Evolutionary conservation across 2,329 filamentous ascomycete genomes (phyloP), one percentile per base, ranked within the genome.

Genomic region (Phyllosticta citribraziliensis): DNA sequence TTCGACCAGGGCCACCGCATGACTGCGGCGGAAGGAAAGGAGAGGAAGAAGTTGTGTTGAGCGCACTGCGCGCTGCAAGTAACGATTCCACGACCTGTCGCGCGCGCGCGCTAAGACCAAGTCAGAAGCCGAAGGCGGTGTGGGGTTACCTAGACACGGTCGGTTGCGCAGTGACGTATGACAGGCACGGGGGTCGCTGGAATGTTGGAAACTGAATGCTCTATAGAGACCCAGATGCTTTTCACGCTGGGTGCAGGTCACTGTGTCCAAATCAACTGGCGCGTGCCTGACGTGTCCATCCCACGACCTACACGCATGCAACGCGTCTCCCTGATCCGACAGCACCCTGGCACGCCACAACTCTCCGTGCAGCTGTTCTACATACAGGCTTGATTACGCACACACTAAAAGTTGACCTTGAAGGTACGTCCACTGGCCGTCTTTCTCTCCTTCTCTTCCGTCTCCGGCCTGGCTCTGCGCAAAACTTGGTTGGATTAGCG

Each of bases 401-500:
- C 24, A 55, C n/a, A 12, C 54, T 55, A 62, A 22, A 62, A 62
- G 60, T 62, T 62, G 22, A 86, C 83, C 67, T 82, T 81, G 84
- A 99, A 99, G 52, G 92, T 96, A 70, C 94, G 85, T 66, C 94
- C 94, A 74, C 91, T 97, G 55, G 95, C 94, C 62, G 94, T 99
- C 85, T 99, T 99, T 71, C 90, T 87, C 78, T 99, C 95, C 79
- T 93, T 93, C 77, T 97, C 94, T 76, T 97, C 93, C 69, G 88
- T 91, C 74, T 99, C 94, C 52, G 94, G 95, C 70, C 94, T 84
- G 63, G 94, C 94, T 78, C 95, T 86, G 73, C 95, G 93, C 66
- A 99, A 83, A n/a, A 99, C 93, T 96, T 70, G 33, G 64, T 22
- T 65, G 40, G 54, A 67, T 82, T 67, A 81, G 76, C 63, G 60